These are phyloP conservation scores for Yarrowia bubula DNA, from an alignment of 805 yeast species.

Conservation along the genomic window DNA sequence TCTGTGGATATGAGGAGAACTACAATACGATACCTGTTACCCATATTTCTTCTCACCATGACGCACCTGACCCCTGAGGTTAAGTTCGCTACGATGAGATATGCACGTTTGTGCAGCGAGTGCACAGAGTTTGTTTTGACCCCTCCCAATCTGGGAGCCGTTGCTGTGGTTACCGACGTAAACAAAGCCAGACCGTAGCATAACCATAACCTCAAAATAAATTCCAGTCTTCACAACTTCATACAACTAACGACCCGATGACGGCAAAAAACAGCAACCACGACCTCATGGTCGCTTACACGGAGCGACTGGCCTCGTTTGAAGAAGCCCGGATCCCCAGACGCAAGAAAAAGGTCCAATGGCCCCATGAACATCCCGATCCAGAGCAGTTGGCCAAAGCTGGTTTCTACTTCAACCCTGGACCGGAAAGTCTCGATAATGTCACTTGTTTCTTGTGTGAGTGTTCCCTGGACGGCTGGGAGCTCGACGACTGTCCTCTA, in stretches of 20 bases:
- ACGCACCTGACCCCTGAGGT: neutral
- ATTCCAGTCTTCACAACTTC: neutral
- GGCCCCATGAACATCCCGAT: constrained; percentile 35
- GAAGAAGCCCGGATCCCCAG: neutral
- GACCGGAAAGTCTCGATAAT: constrained; percentile 47
- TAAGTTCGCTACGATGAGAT: neutral
- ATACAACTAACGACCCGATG: neutral
- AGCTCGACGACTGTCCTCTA: constrained; percentile 48
- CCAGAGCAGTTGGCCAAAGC: constrained; percentile 48
- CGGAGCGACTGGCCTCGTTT: constrained; percentile 7
- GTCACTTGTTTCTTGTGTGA: constrained; percentile 61
- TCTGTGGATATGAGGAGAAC: too few relatives aligned
- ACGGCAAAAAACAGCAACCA: constrained; percentile 1
- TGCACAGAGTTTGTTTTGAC: constrained; percentile 1
- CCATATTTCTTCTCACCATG: too few relatives aligned
- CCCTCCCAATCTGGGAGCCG: neutral
- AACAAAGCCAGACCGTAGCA: neutral
- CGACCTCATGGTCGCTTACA: constrained; percentile 16
- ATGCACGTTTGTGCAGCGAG: neutral
- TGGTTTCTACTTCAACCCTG: constrained; percentile 63
- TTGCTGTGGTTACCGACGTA: constrained; percentile 6
- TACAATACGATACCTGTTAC: too few relatives aligned
- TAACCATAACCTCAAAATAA: neutral
- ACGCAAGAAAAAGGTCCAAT: constrained; percentile 29
- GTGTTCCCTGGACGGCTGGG: constrained; percentile 61